These are phyloP conservation scores for Pichia scutulata DNA, from an alignment of 805 yeast species.

Conservation along the genomic window DNA sequence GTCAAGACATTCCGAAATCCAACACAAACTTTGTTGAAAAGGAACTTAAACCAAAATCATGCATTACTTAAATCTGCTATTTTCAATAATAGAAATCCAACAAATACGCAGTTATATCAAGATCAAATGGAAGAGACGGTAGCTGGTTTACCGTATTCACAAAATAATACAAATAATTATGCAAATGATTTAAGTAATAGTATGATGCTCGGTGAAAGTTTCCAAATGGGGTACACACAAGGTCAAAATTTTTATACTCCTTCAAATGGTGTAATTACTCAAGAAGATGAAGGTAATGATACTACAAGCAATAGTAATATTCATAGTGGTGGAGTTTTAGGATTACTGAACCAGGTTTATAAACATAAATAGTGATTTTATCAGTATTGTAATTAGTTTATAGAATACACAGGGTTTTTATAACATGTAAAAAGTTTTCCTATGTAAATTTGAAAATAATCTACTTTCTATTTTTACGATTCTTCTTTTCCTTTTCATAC, in stretches of 20 bases:
- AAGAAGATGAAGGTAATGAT: slow-evolving; percentile 17
- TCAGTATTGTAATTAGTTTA: neutral
- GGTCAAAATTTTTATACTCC: neutral
- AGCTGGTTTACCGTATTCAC: slow-evolving; percentile 21
- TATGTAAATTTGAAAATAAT: neutral
- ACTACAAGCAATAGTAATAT: slow-evolving; percentile 6
- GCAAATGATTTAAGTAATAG: slow-evolving; percentile 24
- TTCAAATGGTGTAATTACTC: slow-evolving; percentile 18
- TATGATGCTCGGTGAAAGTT: slow-evolving; percentile 37
- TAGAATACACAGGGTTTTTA: neutral
- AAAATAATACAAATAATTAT: slow-evolving; percentile 16
- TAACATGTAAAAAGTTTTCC: neutral
- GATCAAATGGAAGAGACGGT: slow-evolving; percentile 22
- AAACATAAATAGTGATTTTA: slow-evolving; percentile 29
- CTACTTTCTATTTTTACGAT: slow-evolving; percentile 35
- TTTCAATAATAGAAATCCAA: slow-evolving; percentile 14
- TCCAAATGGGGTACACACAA: slow-evolving; percentile 30
- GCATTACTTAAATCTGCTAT: slow-evolving; percentile 18
- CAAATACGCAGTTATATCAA: neutral
- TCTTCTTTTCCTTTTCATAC: slow-evolving; percentile 78
- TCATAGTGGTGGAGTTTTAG: slow-evolving; percentile 27
- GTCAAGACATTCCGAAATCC: neutral
- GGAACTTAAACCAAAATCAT: slow-evolving; percentile 8
- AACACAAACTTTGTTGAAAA: neutral
- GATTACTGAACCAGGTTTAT: slow-evolving; percentile 75